These are phyloP conservation scores for Penicillium diatomitis DNA, from an alignment of 495 filamentous ascomycete genomes.

Conservation along the genomic window DNA sequence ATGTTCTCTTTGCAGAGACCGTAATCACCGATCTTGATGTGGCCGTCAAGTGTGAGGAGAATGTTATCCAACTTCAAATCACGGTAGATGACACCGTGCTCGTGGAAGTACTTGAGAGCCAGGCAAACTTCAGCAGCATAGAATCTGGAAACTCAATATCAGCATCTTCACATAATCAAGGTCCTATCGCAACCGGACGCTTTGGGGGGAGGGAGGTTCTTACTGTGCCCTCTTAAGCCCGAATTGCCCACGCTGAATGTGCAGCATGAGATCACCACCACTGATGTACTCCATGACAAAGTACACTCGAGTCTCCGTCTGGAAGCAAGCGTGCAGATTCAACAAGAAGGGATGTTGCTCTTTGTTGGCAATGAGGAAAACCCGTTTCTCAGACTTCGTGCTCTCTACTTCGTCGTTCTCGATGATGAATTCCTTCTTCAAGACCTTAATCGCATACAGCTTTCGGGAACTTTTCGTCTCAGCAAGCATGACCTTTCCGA, in stretches of 20 bases:
- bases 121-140: constrained; percentile 97
- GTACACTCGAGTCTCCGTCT: constrained; percentile 97
- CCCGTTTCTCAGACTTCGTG: constrained; percentile 92
- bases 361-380: constrained; percentile 95
- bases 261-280: constrained; percentile 97
- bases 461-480: constrained; percentile 89
- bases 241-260: constrained; percentile 96
- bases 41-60: constrained; percentile 86
- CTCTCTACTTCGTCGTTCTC: constrained; percentile 99
- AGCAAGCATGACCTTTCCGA: constrained; percentile 99
- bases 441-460: constrained; percentile 96
- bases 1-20: constrained; percentile 99
- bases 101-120: constrained; percentile 98
- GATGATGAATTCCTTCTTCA: constrained; percentile 99
- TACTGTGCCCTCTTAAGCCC: constrained; percentile 93
- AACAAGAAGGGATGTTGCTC: constrained; percentile 95
- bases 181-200: background rate
- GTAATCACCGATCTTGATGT: constrained; percentile 98
- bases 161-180: background rate
- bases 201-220: constrained; percentile 25
- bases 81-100: constrained; percentile 98
- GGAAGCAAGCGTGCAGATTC: constrained; percentile 96
- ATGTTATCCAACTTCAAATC: constrained; percentile 99
- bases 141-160: constrained; percentile 51
- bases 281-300: constrained; percentile 99